These are phyloP conservation scores for Pythium pyrilobum DNA, from an alignment of 352 stramenopile species.

Conservation along the genomic window DNA sequence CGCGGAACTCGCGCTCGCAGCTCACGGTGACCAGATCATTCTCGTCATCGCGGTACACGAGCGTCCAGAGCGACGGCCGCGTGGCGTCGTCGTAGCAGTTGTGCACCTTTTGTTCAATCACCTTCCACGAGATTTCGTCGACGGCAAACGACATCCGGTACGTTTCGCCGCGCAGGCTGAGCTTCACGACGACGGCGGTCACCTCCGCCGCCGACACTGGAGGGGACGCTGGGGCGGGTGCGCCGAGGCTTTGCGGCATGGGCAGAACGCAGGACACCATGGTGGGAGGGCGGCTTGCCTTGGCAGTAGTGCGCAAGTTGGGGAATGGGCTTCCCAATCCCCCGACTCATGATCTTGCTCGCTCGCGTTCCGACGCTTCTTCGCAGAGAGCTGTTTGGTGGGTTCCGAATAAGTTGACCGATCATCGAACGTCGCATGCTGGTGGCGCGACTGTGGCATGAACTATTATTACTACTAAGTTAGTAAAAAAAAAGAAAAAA, in stretches of 20 bases:
- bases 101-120: constrained; percentile 33
- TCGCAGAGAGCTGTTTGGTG: background rate
- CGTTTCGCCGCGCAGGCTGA: constrained; percentile 45
- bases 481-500: background rate
- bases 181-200: constrained; percentile 37
- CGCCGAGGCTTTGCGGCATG: background rate
- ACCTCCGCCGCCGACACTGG: background rate
- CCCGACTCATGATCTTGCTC: too few species aligned
- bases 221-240: background rate
- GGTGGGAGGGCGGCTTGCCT: too few species aligned
- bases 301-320: too few species aligned
- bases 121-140: constrained; percentile 35
- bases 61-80: constrained; percentile 27
- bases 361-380: too few species aligned
- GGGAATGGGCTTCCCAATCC: too few species aligned
- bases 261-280: too few species aligned
- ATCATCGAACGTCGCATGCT: background rate
- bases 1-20: constrained; percentile 42
- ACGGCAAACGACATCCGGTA: constrained; percentile 33
- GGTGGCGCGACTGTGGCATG: too few species aligned
- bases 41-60: constrained; percentile 72
- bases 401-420: constrained; percentile 1
- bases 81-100: constrained; percentile 30
- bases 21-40: constrained; percentile 58
- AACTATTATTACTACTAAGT: too few species aligned